These are phyloP conservation scores for Serendipita sp. DNA, from an alignment of 768 basidiomycete species.

Conservation along the genomic window DNA sequence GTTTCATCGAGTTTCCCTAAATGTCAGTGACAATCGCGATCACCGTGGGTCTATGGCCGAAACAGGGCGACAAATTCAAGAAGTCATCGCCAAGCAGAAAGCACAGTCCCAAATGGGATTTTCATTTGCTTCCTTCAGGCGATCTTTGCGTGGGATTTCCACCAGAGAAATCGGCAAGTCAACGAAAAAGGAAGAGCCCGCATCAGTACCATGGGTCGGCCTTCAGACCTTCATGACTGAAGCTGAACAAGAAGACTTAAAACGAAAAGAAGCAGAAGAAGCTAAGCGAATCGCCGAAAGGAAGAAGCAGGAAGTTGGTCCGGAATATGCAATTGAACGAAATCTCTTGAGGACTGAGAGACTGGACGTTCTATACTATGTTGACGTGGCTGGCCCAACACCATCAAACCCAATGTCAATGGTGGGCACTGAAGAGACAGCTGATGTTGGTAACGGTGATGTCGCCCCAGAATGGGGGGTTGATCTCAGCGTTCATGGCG, in stretches of 20 bases:
- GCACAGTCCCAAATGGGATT: not conserved
- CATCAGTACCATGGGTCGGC: slow-evolving; percentile 21
- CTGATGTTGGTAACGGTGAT: slow-evolving; percentile 75
- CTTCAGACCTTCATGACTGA: slow-evolving; percentile 22
- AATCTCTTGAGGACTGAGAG: slow-evolving; percentile 61
- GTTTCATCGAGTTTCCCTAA: slow-evolving; percentile 47
- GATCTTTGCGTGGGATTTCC: not conserved
- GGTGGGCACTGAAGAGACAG: not conserved
- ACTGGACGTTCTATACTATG: slow-evolving; percentile 74
- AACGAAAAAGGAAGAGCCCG: not conserved
- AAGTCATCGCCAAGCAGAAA: slow-evolving; percentile 30
- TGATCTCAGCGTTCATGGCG: slow-evolving; percentile 64
- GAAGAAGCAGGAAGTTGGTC: slow-evolving; percentile 7
- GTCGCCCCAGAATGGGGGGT: slow-evolving; percentile 86
- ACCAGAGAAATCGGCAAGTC: not conserved
- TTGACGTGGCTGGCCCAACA: slow-evolving; percentile 67
- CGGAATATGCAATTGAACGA: slow-evolving; percentile 78
- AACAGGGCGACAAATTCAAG: slow-evolving; percentile 46
- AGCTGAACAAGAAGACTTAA: slow-evolving; percentile 9
- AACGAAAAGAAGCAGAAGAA: slow-evolving; percentile 7
- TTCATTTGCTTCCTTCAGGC: not conserved
- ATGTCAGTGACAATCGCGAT: slow-evolving; percentile 57
- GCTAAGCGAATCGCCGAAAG: not conserved
- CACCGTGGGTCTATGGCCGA: slow-evolving; percentile 50
- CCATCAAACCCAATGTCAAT: slow-evolving; percentile 21